Evolutionary conservation across 108 stramenopile species (phyloP), one percentile per base, ranked within the genome.

Genomic region (Fistulifera solaris): DNA sequence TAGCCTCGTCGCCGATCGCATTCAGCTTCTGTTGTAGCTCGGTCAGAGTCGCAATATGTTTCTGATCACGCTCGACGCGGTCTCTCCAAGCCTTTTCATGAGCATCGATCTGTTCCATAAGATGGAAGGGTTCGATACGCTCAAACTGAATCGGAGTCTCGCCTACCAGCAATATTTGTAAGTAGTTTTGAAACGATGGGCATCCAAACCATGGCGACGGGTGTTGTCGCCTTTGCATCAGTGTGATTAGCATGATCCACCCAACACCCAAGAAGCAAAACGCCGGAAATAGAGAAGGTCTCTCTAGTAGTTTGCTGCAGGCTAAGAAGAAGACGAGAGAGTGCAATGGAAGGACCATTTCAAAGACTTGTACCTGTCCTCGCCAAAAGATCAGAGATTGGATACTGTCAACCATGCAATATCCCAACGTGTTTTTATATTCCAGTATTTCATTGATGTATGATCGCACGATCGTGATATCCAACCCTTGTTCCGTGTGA

Each of bases 271-370:
- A 41, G 87, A 79, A 0, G 78, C 73, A 25, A 54, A 72, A 18
- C 81, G 73, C 27, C 71, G 51, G 13, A 62, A 45, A 83, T 83
- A 91, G 2, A 81, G 5, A 45, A 3, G 44, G 44, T 4, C 21
- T 85, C 13, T 72, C 81, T 38, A 85, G 85, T 56, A 82, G 73
- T 7, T 74, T 56, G 10, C 63, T 42, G 23, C 79, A 19, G 3
- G 44, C 4, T 17, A 17, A 67, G 3, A 56, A 51, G 11, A 63
- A 66, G 56, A 76, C 68, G 27, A 68, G 74, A 0, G 84, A 81
- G 35, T 85, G 51, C 77, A 92, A 67, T 0, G 73, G 52, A 83
- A 80, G 83, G 12, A 73, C 50, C 16, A 56, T 21, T n/a, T 77
- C 56, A 62, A 60, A 61, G 40, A 68, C 13, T 55, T 45, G 55